These are phyloP conservation scores for Chalciporus piperatoides DNA, from an alignment of 1,284 basidiomycete genomes.

Conservation along the genomic window DNA sequence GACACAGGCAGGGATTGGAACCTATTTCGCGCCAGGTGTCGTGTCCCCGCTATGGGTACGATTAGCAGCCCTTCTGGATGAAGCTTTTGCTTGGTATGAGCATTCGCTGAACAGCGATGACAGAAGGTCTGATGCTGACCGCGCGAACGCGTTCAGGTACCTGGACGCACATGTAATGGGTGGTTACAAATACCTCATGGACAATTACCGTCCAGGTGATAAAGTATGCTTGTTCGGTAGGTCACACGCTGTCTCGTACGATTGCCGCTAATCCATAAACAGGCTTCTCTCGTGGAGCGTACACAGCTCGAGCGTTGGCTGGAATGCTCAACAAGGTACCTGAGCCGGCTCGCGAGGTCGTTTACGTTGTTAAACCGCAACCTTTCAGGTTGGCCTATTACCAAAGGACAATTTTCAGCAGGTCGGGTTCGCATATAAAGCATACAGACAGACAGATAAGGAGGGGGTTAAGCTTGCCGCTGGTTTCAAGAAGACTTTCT, in stretches of 20 bases:
- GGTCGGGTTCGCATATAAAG: constrained; percentile 61
- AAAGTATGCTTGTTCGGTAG: constrained; percentile 61
- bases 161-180: constrained; percentile 59
- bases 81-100: constrained; percentile 57
- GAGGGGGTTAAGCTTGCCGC: constrained; percentile 42
- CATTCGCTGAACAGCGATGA: background rate
- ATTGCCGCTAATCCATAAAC: constrained; percentile 4
- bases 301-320: constrained; percentile 70
- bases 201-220: constrained; percentile 56
- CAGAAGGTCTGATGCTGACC: background rate
- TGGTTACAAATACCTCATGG: constrained; percentile 67
- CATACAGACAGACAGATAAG: constrained; percentile 51
- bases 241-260: constrained; percentile 7
- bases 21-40: constrained; percentile 53
- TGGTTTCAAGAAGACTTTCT: constrained; percentile 67
- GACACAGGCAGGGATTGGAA: constrained; percentile 56
- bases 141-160: constrained; percentile 40
- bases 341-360: background rate
- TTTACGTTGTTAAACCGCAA: background rate
- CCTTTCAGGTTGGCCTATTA: constrained; percentile 53
- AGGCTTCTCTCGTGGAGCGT: constrained; percentile 76
- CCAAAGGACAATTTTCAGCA: constrained; percentile 56
- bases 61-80: constrained; percentile 51
- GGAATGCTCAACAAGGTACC: constrained; percentile 54
- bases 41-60: constrained; percentile 49